Percentiles rank a stretch among this genome's conserved stretches.
phyloP scores from a whole-genome alignment of 2,329 filamentous ascomycete species.

The Monascus ruber region DNA sequence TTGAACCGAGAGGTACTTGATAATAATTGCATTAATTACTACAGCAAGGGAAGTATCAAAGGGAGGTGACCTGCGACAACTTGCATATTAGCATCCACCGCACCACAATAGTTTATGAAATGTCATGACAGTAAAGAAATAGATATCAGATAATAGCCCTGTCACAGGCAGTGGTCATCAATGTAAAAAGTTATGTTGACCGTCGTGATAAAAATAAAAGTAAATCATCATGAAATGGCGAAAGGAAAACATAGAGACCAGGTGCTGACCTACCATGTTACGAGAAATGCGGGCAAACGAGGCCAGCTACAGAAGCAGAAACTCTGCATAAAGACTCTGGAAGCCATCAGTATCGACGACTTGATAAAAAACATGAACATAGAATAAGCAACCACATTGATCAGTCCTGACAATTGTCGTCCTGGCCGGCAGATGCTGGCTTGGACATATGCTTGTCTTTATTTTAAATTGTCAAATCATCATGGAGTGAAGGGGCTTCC shows the following conservation, averaged over 20 bases:
- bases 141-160: slow-evolving; percentile 42
- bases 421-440: slow-evolving; percentile 39
- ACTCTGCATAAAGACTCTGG: background rate
- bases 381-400: slow-evolving; percentile 2
- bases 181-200: slow-evolving; percentile 68
- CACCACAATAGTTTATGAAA: slow-evolving; percentile 7
- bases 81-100: slow-evolving; percentile 7
- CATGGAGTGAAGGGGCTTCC: slow-evolving; percentile 40
- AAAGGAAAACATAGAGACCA: slow-evolving; percentile 1
- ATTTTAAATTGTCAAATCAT: slow-evolving; percentile 68
- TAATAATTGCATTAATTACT: no score
- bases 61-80: background rate
- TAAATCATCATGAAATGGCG: slow-evolving; percentile 52
- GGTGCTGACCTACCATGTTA: slow-evolving; percentile 11
- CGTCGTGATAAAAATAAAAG: slow-evolving; percentile 62
- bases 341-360: no score
- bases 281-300: background rate
- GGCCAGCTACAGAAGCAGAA: background rate
- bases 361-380: no score
- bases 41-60: no score
- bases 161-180: slow-evolving; percentile 74
- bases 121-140: slow-evolving; percentile 1
- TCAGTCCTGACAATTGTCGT: slow-evolving; percentile 44
- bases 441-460: slow-evolving; percentile 98
- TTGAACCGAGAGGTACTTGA: no score